Conservation (phyloP, 2,329 filamentous ascomycete species). For the Beauveria caledonica region DNA sequence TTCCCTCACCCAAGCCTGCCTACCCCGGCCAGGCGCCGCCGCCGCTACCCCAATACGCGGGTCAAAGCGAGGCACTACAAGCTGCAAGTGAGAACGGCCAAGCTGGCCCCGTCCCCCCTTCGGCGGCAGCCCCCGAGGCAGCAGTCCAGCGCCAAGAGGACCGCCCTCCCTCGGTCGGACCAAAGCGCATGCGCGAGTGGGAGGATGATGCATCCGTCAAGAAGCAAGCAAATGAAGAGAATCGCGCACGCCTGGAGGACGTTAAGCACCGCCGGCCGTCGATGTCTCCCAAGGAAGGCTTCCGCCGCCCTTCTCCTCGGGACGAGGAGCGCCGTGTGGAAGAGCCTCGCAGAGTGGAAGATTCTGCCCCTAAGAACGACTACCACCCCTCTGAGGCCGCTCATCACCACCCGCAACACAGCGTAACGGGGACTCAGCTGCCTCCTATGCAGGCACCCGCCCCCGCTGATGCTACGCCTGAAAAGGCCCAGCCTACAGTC, state of each 20-base stretch:
- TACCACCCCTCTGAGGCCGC: conserved; percentile 92
- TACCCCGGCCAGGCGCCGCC: conserved; percentile 67
- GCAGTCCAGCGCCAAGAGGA: conserved; percentile 56
- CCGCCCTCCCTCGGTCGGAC: conserved; percentile 68
- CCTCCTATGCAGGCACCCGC: conserved; percentile 51
- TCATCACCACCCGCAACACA: conserved; percentile 58
- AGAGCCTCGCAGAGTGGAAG: conserved; percentile 37
- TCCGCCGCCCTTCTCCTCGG: conserved; percentile 71
- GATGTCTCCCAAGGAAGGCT: conserved; percentile 60
- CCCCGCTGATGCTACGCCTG: conserved; percentile 42
- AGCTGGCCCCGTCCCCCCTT: conserved; percentile 42
- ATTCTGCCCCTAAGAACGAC: conserved; percentile 23
- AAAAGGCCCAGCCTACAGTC: conserved; percentile 29
- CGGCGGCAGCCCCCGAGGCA: conserved; percentile 49
- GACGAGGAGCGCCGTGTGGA: conserved; percentile 58
- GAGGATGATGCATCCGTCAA: conserved; percentile 73
- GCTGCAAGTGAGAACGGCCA: conserved; percentile 52
- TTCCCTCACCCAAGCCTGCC: conserved; percentile 82
- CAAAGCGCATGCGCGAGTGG: conserved; percentile 88
- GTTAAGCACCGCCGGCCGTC: conserved; percentile 70
- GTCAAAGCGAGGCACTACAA: conserved; percentile 55
- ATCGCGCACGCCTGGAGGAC: conserved; percentile 77
- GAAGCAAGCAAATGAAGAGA: conserved; percentile 85
- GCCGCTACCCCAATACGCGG: conserved; percentile 48
- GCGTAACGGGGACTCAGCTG: conserved; percentile 45